Conservation (phyloP, 805 yeast genomes). For the Cyberlindnera meyerae region DNA sequence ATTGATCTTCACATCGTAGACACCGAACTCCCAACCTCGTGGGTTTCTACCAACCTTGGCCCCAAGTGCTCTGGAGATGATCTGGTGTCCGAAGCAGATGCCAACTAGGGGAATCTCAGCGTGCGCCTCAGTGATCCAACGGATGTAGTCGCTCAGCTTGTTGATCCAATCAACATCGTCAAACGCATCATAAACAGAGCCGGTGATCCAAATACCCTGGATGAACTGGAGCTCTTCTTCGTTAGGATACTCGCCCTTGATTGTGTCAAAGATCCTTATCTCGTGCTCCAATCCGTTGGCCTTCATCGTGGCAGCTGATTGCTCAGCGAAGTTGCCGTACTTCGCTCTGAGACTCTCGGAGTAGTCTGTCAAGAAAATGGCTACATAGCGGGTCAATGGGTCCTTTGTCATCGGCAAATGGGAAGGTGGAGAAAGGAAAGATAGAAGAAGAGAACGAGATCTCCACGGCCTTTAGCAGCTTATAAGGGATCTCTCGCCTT, state of each 20-base stretch:
- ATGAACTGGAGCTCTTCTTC: constrained; percentile 27
- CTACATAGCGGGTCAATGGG: constrained; percentile 12
- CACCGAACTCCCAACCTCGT: constrained; percentile 72
- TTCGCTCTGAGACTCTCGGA: constrained; percentile 5
- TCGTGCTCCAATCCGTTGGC: constrained; percentile 18
- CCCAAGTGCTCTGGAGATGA: constrained; percentile 63
- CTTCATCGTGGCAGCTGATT: constrained; percentile 32
- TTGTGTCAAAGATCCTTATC: constrained; percentile 36
- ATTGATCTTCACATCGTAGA: constrained; percentile 44
- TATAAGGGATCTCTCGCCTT: too few relatives aligned
- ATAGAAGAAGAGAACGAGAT: neutral
- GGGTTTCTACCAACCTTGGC: constrained; percentile 52
- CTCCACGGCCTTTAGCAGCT: neutral
- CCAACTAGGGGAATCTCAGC: constrained; percentile 48
- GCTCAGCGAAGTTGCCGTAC: constrained; percentile 52
- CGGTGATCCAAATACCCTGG: constrained; percentile 46
- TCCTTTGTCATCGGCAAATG: too few relatives aligned
- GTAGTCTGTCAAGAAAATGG: constrained; percentile 22
- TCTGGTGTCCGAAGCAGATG: constrained; percentile 86
- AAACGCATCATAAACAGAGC: constrained; percentile 47
- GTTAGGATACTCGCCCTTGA: constrained; percentile 20
- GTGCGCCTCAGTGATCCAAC: constrained; percentile 5
- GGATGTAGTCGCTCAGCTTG: constrained; percentile 33
- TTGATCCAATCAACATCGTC: constrained; percentile 39
- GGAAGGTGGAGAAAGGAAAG: too few relatives aligned